phyloP scores from a whole-genome alignment of 2,329 filamentous ascomycete genomes.

The Niveomyces coronatus region DNA sequence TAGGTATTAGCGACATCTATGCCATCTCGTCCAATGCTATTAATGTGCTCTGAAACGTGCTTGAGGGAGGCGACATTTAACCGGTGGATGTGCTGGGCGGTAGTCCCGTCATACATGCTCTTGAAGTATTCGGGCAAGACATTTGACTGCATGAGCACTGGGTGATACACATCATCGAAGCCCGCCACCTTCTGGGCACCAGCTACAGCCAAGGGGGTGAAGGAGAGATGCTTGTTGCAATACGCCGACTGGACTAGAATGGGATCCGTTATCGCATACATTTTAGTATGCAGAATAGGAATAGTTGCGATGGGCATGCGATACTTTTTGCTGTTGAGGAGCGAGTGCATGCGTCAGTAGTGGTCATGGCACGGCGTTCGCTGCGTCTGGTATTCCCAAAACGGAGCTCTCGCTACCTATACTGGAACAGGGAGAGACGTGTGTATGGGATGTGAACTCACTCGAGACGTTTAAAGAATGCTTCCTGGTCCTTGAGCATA shows the following conservation, averaged over 20 bases:
- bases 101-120: slow-evolving; percentile 23
- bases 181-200: slow-evolving; percentile 27
- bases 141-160: slow-evolving; percentile 14
- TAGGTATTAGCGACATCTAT: slow-evolving; percentile 23
- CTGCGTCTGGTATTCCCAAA: neutral
- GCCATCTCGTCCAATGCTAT: slow-evolving; percentile 11
- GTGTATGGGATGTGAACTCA: slow-evolving; percentile 7
- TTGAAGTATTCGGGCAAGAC: slow-evolving; percentile 26
- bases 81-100: slow-evolving; percentile 21
- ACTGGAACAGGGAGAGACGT: neutral
- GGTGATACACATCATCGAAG: slow-evolving; percentile 18
- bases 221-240: slow-evolving; percentile 31
- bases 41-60: slow-evolving; percentile 21
- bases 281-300: slow-evolving; percentile 30
- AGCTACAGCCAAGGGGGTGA: slow-evolving; percentile 30
- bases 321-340: slow-evolving; percentile 14
- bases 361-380: neutral
- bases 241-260: slow-evolving; percentile 29
- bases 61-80: slow-evolving; percentile 27
- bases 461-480: slow-evolving; percentile 13
- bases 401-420: neutral
- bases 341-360: neutral
- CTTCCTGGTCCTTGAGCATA: slow-evolving; percentile 16
- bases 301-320: slow-evolving; percentile 31
- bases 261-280: slow-evolving; percentile 35